Percentiles rank a stretch among this genome's conserved stretches.
Conservation (phyloP, 2,329 filamentous ascomycete genomes). For the Alternaria infectoria region DNA sequence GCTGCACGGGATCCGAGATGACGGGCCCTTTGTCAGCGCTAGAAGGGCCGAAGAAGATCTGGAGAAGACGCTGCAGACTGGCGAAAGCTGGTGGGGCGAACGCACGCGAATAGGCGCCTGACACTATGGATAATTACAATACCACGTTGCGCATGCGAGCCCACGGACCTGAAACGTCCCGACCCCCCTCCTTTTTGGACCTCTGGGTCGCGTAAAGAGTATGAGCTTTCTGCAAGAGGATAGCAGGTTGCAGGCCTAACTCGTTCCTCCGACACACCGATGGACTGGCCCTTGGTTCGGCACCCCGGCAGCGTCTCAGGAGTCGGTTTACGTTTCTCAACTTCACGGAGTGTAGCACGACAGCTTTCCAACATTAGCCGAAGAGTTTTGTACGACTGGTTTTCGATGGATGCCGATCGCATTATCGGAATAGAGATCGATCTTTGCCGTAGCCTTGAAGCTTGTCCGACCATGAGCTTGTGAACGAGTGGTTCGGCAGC, state of each 20-base stretch:
- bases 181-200: neutral
- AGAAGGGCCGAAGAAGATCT: constrained; percentile 27
- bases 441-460: constrained; percentile 3
- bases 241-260: neutral
- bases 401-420: constrained; percentile 1
- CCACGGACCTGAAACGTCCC: constrained; percentile 8
- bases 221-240: neutral
- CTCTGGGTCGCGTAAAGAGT: neutral
- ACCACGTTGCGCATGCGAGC: constrained; percentile 18
- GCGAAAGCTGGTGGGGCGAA: constrained; percentile 13
- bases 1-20: constrained; percentile 20
- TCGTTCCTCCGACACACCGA: constrained; percentile 3
- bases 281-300: constrained; percentile 7
- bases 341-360: neutral
- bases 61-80: constrained; percentile 13
- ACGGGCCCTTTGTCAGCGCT: constrained; percentile 22
- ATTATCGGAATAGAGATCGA: constrained; percentile 3
- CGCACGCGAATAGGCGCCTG: constrained; percentile 11
- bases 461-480: constrained; percentile 1
- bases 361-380: constrained; percentile 2
- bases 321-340: neutral
- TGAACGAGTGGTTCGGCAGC: constrained; percentile 2
- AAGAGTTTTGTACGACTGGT: neutral
- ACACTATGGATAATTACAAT: constrained; percentile 19
- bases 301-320: constrained; percentile 4